These are phyloP conservation scores for Trypanosoma scelopori DNA, from an alignment of 208 protist species.

Conservation along the genomic window DNA sequence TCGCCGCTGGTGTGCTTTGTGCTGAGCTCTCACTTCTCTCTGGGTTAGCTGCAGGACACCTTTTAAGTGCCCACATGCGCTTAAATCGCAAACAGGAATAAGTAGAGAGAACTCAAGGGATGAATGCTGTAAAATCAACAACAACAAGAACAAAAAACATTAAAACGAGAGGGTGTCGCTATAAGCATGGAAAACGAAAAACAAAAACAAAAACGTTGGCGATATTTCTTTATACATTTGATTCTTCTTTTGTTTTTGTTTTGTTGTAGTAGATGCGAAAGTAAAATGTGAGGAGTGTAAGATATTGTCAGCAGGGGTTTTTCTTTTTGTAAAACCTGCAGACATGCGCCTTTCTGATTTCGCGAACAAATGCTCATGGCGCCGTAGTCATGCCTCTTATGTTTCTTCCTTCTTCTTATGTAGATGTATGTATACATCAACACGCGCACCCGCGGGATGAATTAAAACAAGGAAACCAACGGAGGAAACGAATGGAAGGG, in stretches of 20 bases:
- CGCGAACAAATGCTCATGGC: too few species aligned
- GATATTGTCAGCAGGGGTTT: too few species aligned
- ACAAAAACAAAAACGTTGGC: neutral
- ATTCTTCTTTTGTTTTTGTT: constrained; percentile 20
- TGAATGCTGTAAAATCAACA: neutral
- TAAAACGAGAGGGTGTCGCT: neutral
- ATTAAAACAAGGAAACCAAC: too few species aligned
- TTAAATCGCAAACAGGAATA: constrained; percentile 84
- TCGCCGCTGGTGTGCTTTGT: constrained; percentile 94
- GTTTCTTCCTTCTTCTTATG: constrained; percentile 3
- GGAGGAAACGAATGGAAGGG: too few species aligned
- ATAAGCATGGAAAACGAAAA: too few species aligned
- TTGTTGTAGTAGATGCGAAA: constrained; percentile 19
- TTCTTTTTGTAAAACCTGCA: too few species aligned
- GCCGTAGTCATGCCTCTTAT: too few species aligned
- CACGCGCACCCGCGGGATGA: neutral
- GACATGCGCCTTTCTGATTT: too few species aligned
- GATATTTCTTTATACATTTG: constrained; percentile 6
- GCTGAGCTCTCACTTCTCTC: constrained; percentile 97
- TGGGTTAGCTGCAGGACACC: constrained; percentile 86
- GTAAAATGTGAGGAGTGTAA: neutral
- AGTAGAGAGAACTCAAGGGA: neutral
- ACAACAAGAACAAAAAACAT: neutral
- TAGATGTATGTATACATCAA: neutral
- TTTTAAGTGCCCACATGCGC: constrained; percentile 92